Percentiles rank a stretch among this genome's conserved stretches.
Conservation (phyloP, 768 basidiomycete species). For the Pleurotus djamor region DNA sequence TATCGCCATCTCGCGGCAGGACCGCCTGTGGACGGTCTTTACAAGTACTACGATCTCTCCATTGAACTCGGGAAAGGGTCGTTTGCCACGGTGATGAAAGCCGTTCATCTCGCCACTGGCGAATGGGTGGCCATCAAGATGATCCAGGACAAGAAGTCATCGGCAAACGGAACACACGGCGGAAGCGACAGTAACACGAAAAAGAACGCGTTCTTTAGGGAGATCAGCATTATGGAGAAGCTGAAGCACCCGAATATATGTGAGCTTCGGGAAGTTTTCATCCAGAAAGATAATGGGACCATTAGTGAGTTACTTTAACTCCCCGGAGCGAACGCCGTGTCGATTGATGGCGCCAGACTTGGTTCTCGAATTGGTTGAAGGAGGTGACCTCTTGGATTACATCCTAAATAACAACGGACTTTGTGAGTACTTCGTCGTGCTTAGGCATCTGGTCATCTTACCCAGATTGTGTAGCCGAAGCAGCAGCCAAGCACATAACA, state of each 20-base stretch:
- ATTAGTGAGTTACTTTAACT: conserved; percentile 44
- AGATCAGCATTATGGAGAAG: conserved; percentile 76
- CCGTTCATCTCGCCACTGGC: conserved; percentile 68
- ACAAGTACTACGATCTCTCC: conserved; percentile 64
- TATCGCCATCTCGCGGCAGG: conserved; percentile 63
- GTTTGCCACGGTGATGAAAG: conserved; percentile 89
- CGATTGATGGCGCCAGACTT: conserved; percentile 43
- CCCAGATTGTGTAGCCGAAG: conserved; percentile 38
- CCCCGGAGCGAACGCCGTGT: not conserved
- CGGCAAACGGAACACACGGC: conserved; percentile 21
- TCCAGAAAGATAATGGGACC: conserved; percentile 49
- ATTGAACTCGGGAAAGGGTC: conserved; percentile 84
- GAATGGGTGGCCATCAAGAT: conserved; percentile 87
- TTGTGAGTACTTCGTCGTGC: conserved; percentile 35
- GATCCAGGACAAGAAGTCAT: conserved; percentile 55
- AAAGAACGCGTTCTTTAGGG: conserved; percentile 52
- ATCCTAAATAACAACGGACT: conserved; percentile 64
- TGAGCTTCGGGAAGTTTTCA: conserved; percentile 73
- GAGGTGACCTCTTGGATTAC: conserved; percentile 85
- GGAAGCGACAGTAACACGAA: conserved; percentile 19
- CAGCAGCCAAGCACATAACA: conserved; percentile 64
- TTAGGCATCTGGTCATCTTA: not conserved
- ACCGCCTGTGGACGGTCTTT: conserved; percentile 48
- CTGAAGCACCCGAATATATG: conserved; percentile 85
- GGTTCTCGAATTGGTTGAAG: conserved; percentile 82